Percentiles rank a stretch among this genome's conserved stretches.
phyloP scores from a whole-genome alignment of 352 stramenopile genomes.

The Peronospora destructor region DNA sequence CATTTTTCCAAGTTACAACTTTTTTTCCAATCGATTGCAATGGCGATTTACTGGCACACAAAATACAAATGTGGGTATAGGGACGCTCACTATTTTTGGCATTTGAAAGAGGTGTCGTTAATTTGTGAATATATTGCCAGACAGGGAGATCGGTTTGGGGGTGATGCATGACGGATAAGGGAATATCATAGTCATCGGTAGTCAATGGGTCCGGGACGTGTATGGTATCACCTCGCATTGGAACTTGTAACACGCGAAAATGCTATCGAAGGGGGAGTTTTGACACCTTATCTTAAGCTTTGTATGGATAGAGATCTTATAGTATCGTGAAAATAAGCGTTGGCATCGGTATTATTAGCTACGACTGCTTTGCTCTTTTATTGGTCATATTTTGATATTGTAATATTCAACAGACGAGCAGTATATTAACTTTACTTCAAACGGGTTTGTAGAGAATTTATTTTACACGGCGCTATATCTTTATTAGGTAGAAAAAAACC shows the following conservation, averaged over 20 bases:
- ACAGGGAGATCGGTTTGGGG: conserved; percentile 29
- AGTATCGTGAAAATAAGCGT: too few relatives aligned
- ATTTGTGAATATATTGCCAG: conserved; percentile 35
- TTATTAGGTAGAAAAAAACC: too few relatives aligned
- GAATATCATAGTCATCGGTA: conserved; percentile 26
- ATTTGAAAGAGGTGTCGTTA: conserved; percentile 21
- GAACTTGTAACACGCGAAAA: not conserved
- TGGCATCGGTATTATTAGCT: too few relatives aligned
- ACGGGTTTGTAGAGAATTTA: too few relatives aligned
- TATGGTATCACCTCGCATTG: conserved; percentile 6
- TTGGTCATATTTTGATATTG: too few relatives aligned
- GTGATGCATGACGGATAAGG: conserved; percentile 15
- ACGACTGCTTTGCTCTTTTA: too few relatives aligned
- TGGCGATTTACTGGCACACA: conserved; percentile 17
- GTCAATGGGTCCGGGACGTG: conserved; percentile 2
- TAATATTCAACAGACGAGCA: too few relatives aligned
- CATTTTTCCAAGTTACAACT: conserved; percentile 16
- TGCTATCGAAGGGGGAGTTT: conserved; percentile 9
- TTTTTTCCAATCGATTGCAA: conserved; percentile 5
- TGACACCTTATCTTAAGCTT: not conserved
- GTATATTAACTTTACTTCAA: too few relatives aligned
- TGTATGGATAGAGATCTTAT: not conserved
- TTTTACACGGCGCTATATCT: too few relatives aligned
- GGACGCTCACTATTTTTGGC: conserved; percentile 12
- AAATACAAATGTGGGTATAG: conserved; percentile 32